A percentile compares a stretch with the other conserved stretches of the same genome.
Conservation (phyloP, 306 rosid genomes). For the Abrus pulchellus region DNA sequence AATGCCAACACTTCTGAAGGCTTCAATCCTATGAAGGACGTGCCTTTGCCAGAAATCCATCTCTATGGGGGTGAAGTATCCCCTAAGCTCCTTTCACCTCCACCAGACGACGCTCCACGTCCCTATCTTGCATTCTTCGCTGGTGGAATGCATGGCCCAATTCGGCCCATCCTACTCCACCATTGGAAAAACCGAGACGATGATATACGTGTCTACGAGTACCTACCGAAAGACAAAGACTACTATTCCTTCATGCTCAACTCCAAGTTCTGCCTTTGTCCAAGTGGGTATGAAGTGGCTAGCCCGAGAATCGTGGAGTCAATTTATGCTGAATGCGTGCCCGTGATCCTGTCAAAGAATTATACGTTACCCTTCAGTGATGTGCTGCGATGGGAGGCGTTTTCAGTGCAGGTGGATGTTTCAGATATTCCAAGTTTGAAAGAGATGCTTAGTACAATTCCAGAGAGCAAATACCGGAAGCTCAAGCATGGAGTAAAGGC, state of each 20-base stretch:
- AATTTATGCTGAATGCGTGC: constrained; percentile 81
- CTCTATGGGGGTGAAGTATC: constrained; percentile 70
- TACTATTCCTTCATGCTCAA: constrained; percentile 75
- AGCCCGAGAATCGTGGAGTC: constrained; percentile 91
- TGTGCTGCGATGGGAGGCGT: constrained; percentile 77
- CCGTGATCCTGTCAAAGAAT: constrained; percentile 63
- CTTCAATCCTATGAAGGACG: constrained; percentile 86
- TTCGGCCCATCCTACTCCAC: constrained; percentile 65
- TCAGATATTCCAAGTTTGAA: constrained; percentile 73
- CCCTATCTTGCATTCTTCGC: constrained; percentile 80
- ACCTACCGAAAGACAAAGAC: constrained; percentile 69
- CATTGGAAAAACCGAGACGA: constrained; percentile 71
- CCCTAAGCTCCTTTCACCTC: constrained; percentile 62
- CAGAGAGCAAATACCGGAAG: constrained; percentile 60
- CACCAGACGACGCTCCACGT: constrained; percentile 52
- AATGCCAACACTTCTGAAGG: constrained; percentile 94
- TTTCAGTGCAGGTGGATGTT: constrained; percentile 67
- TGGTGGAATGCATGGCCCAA: constrained; percentile 85
- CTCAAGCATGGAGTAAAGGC: constrained; percentile 67
- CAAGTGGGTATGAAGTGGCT: constrained; percentile 89
- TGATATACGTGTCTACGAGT: constrained; percentile 63
- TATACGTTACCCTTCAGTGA: constrained; percentile 74
- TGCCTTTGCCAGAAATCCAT: constrained; percentile 79
- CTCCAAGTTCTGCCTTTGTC: constrained; percentile 87
- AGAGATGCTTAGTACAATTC: constrained; percentile 61